phyloP scores from a whole-genome alignment of 495 filamentous ascomycete species.

The Haplographium delicatum region DNA sequence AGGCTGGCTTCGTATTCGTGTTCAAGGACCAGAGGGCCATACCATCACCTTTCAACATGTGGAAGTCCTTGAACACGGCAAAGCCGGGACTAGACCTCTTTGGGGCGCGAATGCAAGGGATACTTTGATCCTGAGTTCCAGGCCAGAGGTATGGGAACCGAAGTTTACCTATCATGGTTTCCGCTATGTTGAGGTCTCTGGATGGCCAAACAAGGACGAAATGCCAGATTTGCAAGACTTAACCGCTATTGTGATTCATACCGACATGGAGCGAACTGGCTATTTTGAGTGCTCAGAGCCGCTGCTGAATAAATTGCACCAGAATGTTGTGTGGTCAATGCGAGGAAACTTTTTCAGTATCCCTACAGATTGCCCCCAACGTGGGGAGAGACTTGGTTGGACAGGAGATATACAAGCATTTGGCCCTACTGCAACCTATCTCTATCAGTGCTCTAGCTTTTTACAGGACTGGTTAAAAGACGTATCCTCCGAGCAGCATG shows the following conservation, averaged over 20 bases:
- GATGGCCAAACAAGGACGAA: conserved; percentile 34
- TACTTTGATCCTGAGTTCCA: conserved; percentile 28
- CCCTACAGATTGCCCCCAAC: conserved; percentile 49
- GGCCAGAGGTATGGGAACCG: conserved; percentile 34
- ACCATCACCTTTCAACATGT: conserved; percentile 38
- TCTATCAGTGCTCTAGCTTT: conserved; percentile 43
- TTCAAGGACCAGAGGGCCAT: conserved; percentile 29
- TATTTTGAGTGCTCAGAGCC: conserved; percentile 40
- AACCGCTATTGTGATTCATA: conserved; percentile 43
- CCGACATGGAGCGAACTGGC: conserved; percentile 42
- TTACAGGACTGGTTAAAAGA: conserved; percentile 38
- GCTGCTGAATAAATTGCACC: conserved; percentile 41
- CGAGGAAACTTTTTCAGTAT: conserved; percentile 46
- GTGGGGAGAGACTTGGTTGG: conserved; percentile 51
- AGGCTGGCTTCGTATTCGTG: conserved; percentile 36
- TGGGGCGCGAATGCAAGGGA: conserved; percentile 40
- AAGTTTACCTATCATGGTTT: conserved; percentile 52
- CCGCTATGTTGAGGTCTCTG: conserved; percentile 44
- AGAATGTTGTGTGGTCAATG: conserved; percentile 47
- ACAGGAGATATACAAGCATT: conserved; percentile 47
- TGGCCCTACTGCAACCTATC: conserved; percentile 37
- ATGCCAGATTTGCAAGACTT: too few species aligned
- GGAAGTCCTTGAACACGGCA: conserved; percentile 48
- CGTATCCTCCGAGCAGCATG: conserved; percentile 11
- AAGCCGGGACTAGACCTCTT: conserved; percentile 44